A percentile compares a stretch with the other conserved stretches of the same genome.
These are phyloP conservation scores for Fragilariopsis cylindrus DNA, from an alignment of 108 stramenopile species.

Conservation along the genomic window DNA sequence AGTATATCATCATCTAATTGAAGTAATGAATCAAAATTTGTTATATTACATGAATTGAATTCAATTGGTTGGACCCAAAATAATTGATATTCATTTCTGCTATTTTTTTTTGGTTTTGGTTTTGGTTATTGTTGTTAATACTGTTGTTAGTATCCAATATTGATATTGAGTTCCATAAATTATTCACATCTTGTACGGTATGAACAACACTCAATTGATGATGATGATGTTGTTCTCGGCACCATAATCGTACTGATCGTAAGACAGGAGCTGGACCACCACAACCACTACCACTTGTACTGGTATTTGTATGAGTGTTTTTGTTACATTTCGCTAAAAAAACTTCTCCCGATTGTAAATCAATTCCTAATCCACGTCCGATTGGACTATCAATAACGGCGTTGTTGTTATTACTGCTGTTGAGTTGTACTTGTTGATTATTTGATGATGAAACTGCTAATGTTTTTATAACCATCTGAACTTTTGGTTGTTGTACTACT, in stretches of 20 bases:
- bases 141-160: no score
- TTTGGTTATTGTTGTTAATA: slow-evolving; percentile 16
- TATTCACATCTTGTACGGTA: slow-evolving; percentile 2
- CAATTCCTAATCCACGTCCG: slow-evolving; percentile 71
- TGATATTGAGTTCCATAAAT: background rate
- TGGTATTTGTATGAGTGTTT: background rate
- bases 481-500: background rate
- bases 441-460: slow-evolving; percentile 50
- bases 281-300: background rate
- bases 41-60: slow-evolving; percentile 30
- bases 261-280: slow-evolving; percentile 56
- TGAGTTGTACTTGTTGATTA: background rate
- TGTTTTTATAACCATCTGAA: slow-evolving; percentile 65
- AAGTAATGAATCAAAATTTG: slow-evolving; percentile 47
- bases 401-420: slow-evolving; percentile 42
- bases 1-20: slow-evolving; percentile 53
- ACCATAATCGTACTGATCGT: slow-evolving; percentile 66
- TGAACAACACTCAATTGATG: slow-evolving; percentile 46
- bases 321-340: slow-evolving; percentile 58
- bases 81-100: background rate
- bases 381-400: slow-evolving; percentile 54
- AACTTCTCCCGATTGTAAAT: slow-evolving; percentile 50
- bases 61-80: slow-evolving; percentile 53
- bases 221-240: slow-evolving; percentile 12
- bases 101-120: no score